Evolutionary conservation across 257 asterid genomes (phyloP).

Genomic region (Handroanthus guayacan): DNA sequence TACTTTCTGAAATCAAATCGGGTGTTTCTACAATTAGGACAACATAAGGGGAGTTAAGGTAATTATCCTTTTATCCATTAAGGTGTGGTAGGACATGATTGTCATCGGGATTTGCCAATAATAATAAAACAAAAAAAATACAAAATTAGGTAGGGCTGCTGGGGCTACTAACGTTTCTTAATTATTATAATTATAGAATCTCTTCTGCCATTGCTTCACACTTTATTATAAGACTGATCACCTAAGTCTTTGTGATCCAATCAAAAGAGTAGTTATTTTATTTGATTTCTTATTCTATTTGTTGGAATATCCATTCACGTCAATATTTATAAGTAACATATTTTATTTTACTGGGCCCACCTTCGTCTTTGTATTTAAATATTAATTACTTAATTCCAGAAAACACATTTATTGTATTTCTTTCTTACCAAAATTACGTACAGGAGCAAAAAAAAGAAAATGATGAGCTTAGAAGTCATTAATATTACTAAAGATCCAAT

Average conservation of each 20-base stretch:
- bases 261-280: neutral
- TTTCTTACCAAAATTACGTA: no score
- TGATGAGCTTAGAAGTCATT: no score
- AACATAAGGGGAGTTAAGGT: no score
- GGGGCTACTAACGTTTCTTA: neutral
- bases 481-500: no score
- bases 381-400: no score
- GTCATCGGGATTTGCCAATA: neutral
- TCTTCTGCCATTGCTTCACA: neutral
- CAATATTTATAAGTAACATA: no score
- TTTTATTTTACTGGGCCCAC: no score
- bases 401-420: no score
- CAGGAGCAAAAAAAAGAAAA: no score
- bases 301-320: neutral
- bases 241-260: neutral
- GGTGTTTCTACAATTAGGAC: no score
- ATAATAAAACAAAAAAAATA: neutral
- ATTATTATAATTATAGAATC: neutral
- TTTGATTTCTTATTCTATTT: neutral
- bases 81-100: neutral
- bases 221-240: neutral
- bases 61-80: neutral
- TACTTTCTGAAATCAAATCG: no score
- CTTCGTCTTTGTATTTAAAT: no score
- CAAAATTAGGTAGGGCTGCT: neutral